phyloP scores from a whole-genome alignment of 352 stramenopile species.

The Aphanomyces invadans region DNA sequence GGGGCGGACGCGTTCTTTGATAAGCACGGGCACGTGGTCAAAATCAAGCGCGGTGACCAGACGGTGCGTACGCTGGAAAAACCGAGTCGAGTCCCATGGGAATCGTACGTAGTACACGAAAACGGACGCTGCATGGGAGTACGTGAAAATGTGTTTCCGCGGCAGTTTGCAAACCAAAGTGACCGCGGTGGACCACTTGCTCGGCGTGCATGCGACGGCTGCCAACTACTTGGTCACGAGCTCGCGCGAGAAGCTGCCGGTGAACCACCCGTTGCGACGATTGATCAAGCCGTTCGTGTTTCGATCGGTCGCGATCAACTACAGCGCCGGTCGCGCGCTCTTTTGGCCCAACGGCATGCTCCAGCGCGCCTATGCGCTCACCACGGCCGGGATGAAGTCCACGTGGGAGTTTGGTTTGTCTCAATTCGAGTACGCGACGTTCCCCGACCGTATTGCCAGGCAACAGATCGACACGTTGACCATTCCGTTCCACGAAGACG shows the following conservation, averaged over 20 bases:
- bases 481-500: constrained; percentile 23
- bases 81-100: too few species aligned
- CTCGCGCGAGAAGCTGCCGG: constrained; percentile 9
- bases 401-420: constrained; percentile 16
- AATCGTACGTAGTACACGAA: background rate
- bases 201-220: constrained; percentile 14
- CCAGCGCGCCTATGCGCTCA: constrained; percentile 19
- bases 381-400: constrained; percentile 15
- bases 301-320: constrained; percentile 18
- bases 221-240: constrained; percentile 19
- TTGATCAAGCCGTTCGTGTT: constrained; percentile 24
- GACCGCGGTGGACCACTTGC: constrained; percentile 21
- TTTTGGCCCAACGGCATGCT: constrained; percentile 25
- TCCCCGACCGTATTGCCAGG: constrained; percentile 1
- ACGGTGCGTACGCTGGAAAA: too few species aligned
- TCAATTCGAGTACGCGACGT: constrained; percentile 18
- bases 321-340: constrained; percentile 8
- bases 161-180: constrained; percentile 15
- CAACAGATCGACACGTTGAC: constrained; percentile 22
- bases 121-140: constrained; percentile 6
- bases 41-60: background rate
- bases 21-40: constrained; percentile 17
- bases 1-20: constrained; percentile 19
- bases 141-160: constrained; percentile 19
- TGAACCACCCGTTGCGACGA: constrained; percentile 7